Percentiles rank a stretch among this genome's conserved stretches.
Evolutionary conservation across 2,329 filamentous ascomycete species (phyloP).

Genomic region (Pleoardoris graminearum): DNA sequence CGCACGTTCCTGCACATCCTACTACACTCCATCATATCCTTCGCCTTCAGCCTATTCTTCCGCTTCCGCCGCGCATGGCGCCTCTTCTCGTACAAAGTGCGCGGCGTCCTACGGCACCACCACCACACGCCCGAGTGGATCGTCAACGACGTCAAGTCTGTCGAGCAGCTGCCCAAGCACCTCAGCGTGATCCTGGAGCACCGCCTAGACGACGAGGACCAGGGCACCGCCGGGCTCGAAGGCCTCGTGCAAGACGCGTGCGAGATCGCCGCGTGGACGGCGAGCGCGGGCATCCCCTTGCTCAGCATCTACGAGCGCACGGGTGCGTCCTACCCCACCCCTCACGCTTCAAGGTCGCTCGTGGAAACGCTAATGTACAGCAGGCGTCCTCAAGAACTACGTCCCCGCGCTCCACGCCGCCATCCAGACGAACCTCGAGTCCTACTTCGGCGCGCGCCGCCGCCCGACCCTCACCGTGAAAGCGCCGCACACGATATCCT

Average conservation of each 20-base stretch:
- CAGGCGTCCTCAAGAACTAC: conserved; percentile 86
- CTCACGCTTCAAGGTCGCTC: background rate
- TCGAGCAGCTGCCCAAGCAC: conserved; percentile 79
- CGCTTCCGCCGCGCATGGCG: conserved; percentile 80
- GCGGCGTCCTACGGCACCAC: conserved; percentile 88
- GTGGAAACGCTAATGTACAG: conserved; percentile 7
- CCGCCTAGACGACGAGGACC: conserved; percentile 63
- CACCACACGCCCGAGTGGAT: conserved; percentile 94
- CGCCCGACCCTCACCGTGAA: conserved; percentile 73
- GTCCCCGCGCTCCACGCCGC: conserved; percentile 81
- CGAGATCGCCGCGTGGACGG: conserved; percentile 91
- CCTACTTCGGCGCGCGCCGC: conserved; percentile 76
- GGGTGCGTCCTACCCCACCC: conserved; percentile 59
- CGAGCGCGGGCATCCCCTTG: conserved; percentile 82
- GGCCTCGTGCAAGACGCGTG: conserved; percentile 86
- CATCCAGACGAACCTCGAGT: conserved; percentile 76
- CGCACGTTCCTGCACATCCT: conserved; percentile 66
- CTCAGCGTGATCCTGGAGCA: conserved; percentile 82
- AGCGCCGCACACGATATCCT: conserved; percentile 69
- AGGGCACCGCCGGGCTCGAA: conserved; percentile 75
- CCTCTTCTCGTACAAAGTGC: conserved; percentile 73
- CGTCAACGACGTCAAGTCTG: conserved; percentile 75
- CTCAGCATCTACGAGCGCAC: conserved; percentile 91
- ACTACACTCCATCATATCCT: conserved; percentile 71
- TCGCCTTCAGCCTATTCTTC: conserved; percentile 86